phyloP scores from a whole-genome alignment of 2,329 filamentous ascomycete genomes.

The Penicillium sp. region DNA sequence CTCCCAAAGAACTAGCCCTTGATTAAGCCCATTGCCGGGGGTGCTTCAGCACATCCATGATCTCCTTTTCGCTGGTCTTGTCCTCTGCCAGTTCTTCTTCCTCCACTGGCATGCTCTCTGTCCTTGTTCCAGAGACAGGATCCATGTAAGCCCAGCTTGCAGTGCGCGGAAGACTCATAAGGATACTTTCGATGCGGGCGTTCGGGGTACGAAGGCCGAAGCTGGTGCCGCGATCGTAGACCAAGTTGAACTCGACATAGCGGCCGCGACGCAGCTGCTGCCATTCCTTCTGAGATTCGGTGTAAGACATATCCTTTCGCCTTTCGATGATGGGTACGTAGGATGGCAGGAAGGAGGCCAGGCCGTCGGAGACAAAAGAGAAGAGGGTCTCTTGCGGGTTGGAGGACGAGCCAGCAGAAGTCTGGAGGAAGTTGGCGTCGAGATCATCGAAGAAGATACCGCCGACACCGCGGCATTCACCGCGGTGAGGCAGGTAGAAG shows the following conservation, averaged over 20 bases:
- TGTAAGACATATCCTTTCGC: constrained; percentile 89
- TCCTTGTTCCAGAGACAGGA: constrained; percentile 46
- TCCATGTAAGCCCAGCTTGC: constrained; percentile 97
- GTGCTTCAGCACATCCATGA: constrained; percentile 69
- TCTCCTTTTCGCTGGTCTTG: constrained; percentile 63
- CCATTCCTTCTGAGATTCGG: constrained; percentile 85
- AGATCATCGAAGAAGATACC: constrained; percentile 99
- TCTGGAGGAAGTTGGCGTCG: constrained; percentile 57
- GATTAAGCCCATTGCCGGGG: constrained; percentile 60
- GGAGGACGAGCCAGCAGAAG: constrained; percentile 53
- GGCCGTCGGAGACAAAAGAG: constrained; percentile 79
- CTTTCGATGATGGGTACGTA: constrained; percentile 86
- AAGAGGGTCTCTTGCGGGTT: constrained; percentile 88
- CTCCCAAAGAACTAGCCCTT: background rate
- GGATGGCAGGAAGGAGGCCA: constrained; percentile 82
- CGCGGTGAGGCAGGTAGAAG: constrained; percentile 89
- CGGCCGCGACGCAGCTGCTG: constrained; percentile 91
- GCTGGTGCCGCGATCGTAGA: constrained; percentile 91
- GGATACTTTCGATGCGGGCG: constrained; percentile 88
- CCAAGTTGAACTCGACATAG: constrained; percentile 98
- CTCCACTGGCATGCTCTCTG: constrained; percentile 49
- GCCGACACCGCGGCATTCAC: constrained; percentile 81
- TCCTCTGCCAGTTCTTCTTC: constrained; percentile 36
- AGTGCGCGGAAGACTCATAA: constrained; percentile 94
- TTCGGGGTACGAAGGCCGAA: constrained; percentile 94